phyloP scores from a whole-genome alignment of 192 early-diverging fungal genomes.

The Fimicolochytrium jonesii region DNA sequence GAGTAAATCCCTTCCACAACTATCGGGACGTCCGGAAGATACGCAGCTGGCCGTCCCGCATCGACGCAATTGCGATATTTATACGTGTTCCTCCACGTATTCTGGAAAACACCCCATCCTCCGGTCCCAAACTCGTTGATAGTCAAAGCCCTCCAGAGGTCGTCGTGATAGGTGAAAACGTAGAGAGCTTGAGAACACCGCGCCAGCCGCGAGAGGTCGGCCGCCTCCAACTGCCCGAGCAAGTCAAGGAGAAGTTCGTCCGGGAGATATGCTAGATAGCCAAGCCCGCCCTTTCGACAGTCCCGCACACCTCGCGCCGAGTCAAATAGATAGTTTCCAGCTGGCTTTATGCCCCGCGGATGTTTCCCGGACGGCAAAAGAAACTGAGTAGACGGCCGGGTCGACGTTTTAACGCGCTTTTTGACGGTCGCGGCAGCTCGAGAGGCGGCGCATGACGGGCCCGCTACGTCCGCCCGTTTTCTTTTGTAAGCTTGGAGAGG shows the following conservation, averaged over 20 bases:
- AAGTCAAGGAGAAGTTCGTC: conserved; percentile 55
- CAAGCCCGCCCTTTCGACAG: conserved; percentile 43
- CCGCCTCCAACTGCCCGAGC: conserved; percentile 23
- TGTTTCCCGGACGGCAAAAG: too few species aligned
- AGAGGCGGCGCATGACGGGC: too few species aligned
- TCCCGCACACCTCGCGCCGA: conserved; percentile 24
- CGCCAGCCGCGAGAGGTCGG: conserved; percentile 37
- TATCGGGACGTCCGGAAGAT: conserved; percentile 20
- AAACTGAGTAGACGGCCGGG: too few species aligned
- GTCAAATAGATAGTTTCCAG: conserved; percentile 58
- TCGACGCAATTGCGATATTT: conserved; percentile 28
- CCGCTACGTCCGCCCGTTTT: too few species aligned
- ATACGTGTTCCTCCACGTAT: conserved; percentile 58
- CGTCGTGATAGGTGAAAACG: conserved; percentile 49
- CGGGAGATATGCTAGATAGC: conserved; percentile 34
- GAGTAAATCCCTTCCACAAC: conserved; percentile 51
- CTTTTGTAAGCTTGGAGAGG: too few species aligned
- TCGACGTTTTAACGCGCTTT: too few species aligned
- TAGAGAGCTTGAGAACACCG: conserved; percentile 50
- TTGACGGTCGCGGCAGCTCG: too few species aligned
- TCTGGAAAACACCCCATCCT: conserved; percentile 41
- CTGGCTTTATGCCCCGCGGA: conserved; percentile 55
- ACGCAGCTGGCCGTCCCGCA: conserved; percentile 10
- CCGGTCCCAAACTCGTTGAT: conserved; percentile 48
- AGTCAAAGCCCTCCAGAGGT: conserved; percentile 53